Base-by-base conservation (phyloP, 2,329 filamentous ascomycete genomes). In the Verticillium isaacii region DNA sequence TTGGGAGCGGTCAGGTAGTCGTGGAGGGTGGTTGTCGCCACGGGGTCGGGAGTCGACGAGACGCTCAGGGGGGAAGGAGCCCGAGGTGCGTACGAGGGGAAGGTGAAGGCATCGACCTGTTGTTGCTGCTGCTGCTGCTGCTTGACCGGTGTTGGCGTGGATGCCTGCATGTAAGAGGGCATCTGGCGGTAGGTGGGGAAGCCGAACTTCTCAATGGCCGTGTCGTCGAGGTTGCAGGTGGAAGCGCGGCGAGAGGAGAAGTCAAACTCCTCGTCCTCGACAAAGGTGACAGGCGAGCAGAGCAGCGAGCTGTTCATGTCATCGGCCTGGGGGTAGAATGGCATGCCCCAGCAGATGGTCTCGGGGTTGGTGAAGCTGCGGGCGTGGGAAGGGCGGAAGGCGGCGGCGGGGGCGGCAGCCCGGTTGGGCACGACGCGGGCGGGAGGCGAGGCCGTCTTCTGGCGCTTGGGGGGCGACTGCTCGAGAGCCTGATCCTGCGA, bases 131-230 rank as follows among this genome's bases (percentile, higher is more conserved):
- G 25, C 25, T 32, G 25, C 45, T 41, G 54, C 25, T 56, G 52
- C 52, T 14, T 36, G 9, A 68, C 66, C 5, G 68, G 67, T 23
- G 70, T 67, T 32, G 70, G 64, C 60, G 69, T 65, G 50, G 73
- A 68, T 19, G 71, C 70, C 19, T 78, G 70, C 39, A 83, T 72
- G 68, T 82, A 84, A 41, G 82, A 75, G 54, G 90, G 89, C 74
- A 92, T 82, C 69, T 90, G 88, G 62, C 89, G 89, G 76, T 95
- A 96, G 56, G 90, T 91, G n/a, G 92, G 89, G 77, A 92, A 96
- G 63, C 89, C 89, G 76, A 88, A 94, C 67, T 87, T 88, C 68
- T 84, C 86, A 61, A 92, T 77, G 39, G 85, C 81, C 63, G 80
- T 78, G 66, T 85, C 85, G 67, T 93, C 90, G 56, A 93, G 80